phyloP scores from a whole-genome alignment of 2,329 filamentous ascomycete genomes.

The Botryosphaeria dothidea region DNA sequence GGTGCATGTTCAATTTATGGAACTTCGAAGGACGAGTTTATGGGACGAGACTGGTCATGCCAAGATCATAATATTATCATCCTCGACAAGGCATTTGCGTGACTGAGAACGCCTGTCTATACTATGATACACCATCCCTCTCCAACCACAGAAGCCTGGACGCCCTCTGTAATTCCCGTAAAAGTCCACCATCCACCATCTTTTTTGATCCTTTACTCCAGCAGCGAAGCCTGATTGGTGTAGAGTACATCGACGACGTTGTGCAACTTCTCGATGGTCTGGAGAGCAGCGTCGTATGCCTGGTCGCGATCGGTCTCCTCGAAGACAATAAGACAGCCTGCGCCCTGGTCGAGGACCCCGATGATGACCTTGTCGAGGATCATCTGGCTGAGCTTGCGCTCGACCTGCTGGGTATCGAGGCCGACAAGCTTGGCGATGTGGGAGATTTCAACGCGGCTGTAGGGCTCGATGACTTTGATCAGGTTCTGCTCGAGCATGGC shows the following conservation, averaged over 20 bases:
- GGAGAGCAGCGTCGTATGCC: constrained; percentile 89
- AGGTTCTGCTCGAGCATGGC: constrained; percentile 99
- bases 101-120: constrained; percentile 14
- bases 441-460: constrained; percentile 93
- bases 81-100: constrained; percentile 12
- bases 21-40: too few relatives aligned
- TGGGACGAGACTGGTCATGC: not conserved
- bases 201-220: constrained; percentile 65
- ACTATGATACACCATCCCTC: constrained; percentile 13
- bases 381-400: constrained; percentile 98
- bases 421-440: constrained; percentile 98
- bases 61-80: constrained; percentile 16
- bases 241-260: constrained; percentile 97
- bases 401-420: constrained; percentile 92
- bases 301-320: constrained; percentile 93
- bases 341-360: constrained; percentile 93
- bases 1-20: too few relatives aligned
- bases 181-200: not conserved
- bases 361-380: constrained; percentile 99
- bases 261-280: constrained; percentile 95
- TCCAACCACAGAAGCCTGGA: not conserved
- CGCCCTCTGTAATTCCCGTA: not conserved
- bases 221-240: constrained; percentile 92
- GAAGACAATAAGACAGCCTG: constrained; percentile 95
- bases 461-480: constrained; percentile 99